Base-by-base conservation (phyloP, 2,329 filamentous ascomycete species). In the Exophiala xenobiotica region DNA sequence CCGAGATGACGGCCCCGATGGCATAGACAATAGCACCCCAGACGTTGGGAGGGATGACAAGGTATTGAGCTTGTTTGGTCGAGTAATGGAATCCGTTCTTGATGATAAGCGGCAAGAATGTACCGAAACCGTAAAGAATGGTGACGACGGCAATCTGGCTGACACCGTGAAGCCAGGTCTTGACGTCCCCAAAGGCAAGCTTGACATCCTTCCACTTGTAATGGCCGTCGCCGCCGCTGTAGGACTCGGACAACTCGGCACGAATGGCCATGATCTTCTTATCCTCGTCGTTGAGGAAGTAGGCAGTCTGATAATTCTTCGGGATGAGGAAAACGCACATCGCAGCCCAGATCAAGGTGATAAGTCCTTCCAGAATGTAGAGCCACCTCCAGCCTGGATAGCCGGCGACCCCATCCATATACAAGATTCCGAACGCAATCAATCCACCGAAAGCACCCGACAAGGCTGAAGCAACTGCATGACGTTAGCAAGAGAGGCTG, bases 31-130 rank as follows among this genome's bases (percentile, higher is more conserved):
- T 61, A 1, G 64, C 67, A 12, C 65, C 65, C 31, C 63, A 58
- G 59, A 64, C 67, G 57, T 56, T 51, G 54, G 70, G 60, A 1
- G 69, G 69, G 29, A 70, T 69, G 40, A 61, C 65, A 47, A 69
- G 66, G 24, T 70, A 60, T 51, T 71, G 69, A 18, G 66, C 66
- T 27, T 62, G 49, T 16, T 80, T 66, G n/a, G 70, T 71, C 29
- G 69, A 64, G 59, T 78, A 81, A 23, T 54, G 35, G 2, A 78
- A 77, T 64, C 81, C 74, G 24, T 69, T 70, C 35, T 72, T 68
- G 41, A 82, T 68, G 56, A 83, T 82, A 1, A 74, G 74, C 2
- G 80, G 80, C 3, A 81, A 65, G 61, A 82, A 82, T 7, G 78
- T 81, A 56, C 73, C 76, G 63, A 82, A 41, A 5, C 66, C 65